Base-by-base conservation (phyloP, 352 stramenopile genomes). In the Thraustochytrium sp. region DNA sequence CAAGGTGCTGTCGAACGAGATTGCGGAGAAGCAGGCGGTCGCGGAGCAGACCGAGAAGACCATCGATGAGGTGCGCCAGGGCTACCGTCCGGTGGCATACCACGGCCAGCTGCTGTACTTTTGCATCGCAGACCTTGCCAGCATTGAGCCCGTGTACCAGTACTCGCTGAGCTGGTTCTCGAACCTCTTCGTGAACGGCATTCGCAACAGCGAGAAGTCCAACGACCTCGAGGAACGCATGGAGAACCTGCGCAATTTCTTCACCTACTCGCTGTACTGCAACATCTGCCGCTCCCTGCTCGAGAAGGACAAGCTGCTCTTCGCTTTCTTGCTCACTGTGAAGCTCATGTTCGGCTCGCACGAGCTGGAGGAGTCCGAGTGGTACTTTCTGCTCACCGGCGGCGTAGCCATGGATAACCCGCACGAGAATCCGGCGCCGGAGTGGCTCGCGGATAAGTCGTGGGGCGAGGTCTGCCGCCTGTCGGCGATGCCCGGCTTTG, bases 101-200 rank as follows among this genome's bases (percentile, higher is more conserved):
- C 90, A 94, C n/a, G 89, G 92, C 0, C 94, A 92, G 21, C 91
- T 96, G 73, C 88, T 98, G 49, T 98, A 98, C 87, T 98, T 98
- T 86, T 95, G 92, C 48, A 97, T 98, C 64, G 92, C 94, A 0
- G 93, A 98, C 54, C 86, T 98, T 34, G 92, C 89, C 18, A 91
- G 93, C 31, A 94, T 98, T 29, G 95, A 98, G 65, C 95, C 95
- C 2, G 97, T 98, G 94, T 98, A 98, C 87, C 93, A 98, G 88
- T 98, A 98, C 87, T 94, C 92, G 26, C 92, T 98, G 42, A 91
- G 96, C 74, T 98, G 94, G 94, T 98, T 97, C 87, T 97, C 97
- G 86, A 95, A 95, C 54, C 88, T 98, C 21, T 98, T 98, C 82
- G 88, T 96, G 42, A 92, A 92, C 56, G 89, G 93, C 2, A 97